phyloP scores from a whole-genome alignment of 371 early-diverging fungal genomes.

The Amoeboaphelidium protococcarum region DNA sequence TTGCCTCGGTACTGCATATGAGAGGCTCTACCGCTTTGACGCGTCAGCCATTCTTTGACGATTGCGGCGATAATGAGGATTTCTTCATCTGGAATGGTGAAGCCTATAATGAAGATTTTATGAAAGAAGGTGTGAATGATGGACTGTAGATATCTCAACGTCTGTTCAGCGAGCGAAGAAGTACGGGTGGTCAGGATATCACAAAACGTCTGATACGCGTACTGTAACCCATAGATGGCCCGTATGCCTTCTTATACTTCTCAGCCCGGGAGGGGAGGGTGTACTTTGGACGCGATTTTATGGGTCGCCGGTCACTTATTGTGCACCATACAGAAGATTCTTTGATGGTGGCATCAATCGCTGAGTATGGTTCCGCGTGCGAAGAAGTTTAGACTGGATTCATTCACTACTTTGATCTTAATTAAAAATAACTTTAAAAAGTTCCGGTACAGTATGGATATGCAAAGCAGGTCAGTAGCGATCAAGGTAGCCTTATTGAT shows the following conservation, averaged over 20 bases:
- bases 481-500: not conserved
- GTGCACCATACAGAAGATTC: conserved; percentile 7
- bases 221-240: not conserved
- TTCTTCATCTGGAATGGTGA: conserved; percentile 58
- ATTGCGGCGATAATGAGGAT: conserved; percentile 17
- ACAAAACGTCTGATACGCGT: not conserved
- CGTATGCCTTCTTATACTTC: conserved; percentile 1
- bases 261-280: conserved; percentile 16
- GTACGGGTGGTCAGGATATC: not conserved
- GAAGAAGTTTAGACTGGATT: conserved; percentile 44
- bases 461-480: not conserved
- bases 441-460: no score
- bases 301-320: conserved; percentile 60
- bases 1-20: conserved; percentile 46
- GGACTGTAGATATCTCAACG: not conserved
- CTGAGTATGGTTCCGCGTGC: conserved; percentile 9
- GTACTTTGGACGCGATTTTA: conserved; percentile 54
- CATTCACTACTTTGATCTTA: conserved; percentile 21
- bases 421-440: not conserved
- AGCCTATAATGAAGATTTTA: conserved; percentile 37
- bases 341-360: not conserved
- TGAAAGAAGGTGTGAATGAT: conserved; percentile 3
- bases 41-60: conserved; percentile 32
- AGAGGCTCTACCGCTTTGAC: conserved; percentile 26
- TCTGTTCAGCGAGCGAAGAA: not conserved